phyloP scores from a whole-genome alignment of 495 filamentous ascomycete genomes.

The Neurospora hispaniola region DNA sequence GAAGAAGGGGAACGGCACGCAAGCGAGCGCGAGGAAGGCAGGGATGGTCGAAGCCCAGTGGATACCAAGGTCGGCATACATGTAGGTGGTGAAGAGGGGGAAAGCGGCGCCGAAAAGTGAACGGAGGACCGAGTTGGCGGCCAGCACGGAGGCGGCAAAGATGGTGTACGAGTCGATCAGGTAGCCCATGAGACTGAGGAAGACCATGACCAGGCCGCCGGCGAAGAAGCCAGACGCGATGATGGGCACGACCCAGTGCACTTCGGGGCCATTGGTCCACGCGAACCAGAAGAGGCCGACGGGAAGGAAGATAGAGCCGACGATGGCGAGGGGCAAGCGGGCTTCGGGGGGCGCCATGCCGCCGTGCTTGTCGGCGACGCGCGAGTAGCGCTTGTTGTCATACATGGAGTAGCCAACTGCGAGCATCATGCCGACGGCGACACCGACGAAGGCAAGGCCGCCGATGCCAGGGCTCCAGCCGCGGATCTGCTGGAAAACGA shows the following conservation, averaged over 20 bases:
- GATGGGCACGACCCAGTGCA: constrained; percentile 46
- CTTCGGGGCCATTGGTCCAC: constrained; percentile 39
- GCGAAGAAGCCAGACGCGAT: constrained; percentile 38
- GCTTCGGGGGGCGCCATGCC: constrained; percentile 61
- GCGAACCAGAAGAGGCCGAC: constrained; percentile 52
- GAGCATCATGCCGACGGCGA: constrained; percentile 65
- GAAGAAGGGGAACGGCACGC: constrained; percentile 70
- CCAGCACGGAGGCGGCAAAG: constrained; percentile 70
- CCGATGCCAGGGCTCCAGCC: constrained; percentile 60
- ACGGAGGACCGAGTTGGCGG: constrained; percentile 61
- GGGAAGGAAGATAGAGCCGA: constrained; percentile 41
- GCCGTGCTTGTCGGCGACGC: constrained; percentile 40
- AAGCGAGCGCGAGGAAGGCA: constrained; percentile 64
- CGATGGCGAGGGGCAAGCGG: constrained; percentile 67
- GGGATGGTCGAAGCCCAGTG: constrained; percentile 75
- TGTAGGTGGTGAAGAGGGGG: constrained; percentile 69
- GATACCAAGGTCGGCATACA: constrained; percentile 66
- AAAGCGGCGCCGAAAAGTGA: constrained; percentile 68
- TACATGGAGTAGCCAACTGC: constrained; percentile 57
- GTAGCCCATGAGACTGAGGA: constrained; percentile 67
- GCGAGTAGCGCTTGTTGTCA: constrained; percentile 51
- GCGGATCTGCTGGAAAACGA: constrained; percentile 65
- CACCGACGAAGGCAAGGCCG: constrained; percentile 69
- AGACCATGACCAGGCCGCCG: constrained; percentile 44
- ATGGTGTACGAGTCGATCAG: constrained; percentile 75